These are phyloP conservation scores for Juncus effusus DNA, from an alignment of 176 grass and related monocot genomes.

Conservation along the genomic window DNA sequence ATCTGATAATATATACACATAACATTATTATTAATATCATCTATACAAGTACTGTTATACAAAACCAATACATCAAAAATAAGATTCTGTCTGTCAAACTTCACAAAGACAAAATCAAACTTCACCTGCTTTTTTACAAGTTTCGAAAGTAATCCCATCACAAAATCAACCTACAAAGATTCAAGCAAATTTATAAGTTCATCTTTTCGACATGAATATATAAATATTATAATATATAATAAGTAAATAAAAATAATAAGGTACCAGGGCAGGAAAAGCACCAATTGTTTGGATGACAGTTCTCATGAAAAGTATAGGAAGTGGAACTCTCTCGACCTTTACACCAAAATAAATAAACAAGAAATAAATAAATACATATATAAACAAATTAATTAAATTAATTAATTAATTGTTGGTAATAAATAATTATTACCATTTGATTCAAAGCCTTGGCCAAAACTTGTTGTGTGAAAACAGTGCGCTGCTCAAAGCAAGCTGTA, in stretches of 20 bases:
- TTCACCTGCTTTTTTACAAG: slow-evolving; percentile 81
- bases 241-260: not conserved
- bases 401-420: not conserved
- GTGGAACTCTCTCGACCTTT: slow-evolving; percentile 83
- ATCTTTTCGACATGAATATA: slow-evolving; percentile 10
- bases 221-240: no score
- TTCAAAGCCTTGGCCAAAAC: slow-evolving; percentile 86
- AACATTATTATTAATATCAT: not conserved
- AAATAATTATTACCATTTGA: slow-evolving; percentile 56
- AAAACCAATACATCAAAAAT: slow-evolving; percentile 22
- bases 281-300: slow-evolving; percentile 97
- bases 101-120: not conserved
- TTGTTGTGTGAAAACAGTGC: slow-evolving; percentile 97
- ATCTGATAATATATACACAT: slow-evolving; percentile 44
- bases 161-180: slow-evolving; percentile 94
- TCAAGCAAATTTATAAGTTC: slow-evolving; percentile 5
- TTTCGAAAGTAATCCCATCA: slow-evolving; percentile 90
- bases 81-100: not conserved
- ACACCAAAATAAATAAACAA: slow-evolving; percentile 19
- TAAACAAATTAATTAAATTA: not conserved
- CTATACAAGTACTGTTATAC: slow-evolving; percentile 8
- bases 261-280: slow-evolving; percentile 96
- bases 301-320: slow-evolving; percentile 99
- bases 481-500: slow-evolving; percentile 95
- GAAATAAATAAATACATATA: slow-evolving; percentile 2